Conservation (phyloP, 75 land plant species). For the Azolla pinnata region DNA sequence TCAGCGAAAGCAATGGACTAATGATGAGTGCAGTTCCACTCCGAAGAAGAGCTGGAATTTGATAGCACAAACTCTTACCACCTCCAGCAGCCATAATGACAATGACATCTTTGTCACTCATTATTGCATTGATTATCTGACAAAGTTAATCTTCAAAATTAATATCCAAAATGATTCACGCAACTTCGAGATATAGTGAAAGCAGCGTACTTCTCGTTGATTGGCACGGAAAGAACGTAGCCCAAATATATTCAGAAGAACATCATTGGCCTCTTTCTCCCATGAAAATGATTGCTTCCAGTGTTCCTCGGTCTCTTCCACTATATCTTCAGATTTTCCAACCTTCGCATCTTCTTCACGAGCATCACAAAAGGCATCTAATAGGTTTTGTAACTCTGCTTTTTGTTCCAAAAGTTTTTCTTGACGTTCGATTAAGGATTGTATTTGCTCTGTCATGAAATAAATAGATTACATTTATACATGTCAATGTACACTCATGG, state of each 20-base stretch:
- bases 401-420: constrained; percentile 52
- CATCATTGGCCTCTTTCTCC: constrained; percentile 71
- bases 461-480: neutral
- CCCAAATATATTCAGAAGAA: constrained; percentile 81
- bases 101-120: constrained; percentile 92
- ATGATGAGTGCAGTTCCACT: constrained; percentile 77
- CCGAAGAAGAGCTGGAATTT: constrained; percentile 83
- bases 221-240: constrained; percentile 65
- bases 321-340: constrained; percentile 3
- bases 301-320: constrained; percentile 24
- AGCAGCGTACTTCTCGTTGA: constrained; percentile 58
- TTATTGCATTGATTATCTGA: constrained; percentile 86
- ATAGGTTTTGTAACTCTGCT: constrained; percentile 46
- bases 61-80: constrained; percentile 97
- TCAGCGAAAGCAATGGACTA: constrained; percentile 91
- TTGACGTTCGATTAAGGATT: constrained; percentile 55
- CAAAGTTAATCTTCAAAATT: neutral
- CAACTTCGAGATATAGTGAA: neutral
- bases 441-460: constrained; percentile 63
- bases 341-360: neutral
- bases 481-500: neutral
- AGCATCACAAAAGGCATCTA: constrained; percentile 31
- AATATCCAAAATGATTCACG: neutral
- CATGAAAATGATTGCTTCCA: constrained; percentile 72
- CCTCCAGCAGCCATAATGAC: constrained; percentile 99